Conservation (phyloP, 2,329 filamentous ascomycete species). For the Tolypocladium tropicale region DNA sequence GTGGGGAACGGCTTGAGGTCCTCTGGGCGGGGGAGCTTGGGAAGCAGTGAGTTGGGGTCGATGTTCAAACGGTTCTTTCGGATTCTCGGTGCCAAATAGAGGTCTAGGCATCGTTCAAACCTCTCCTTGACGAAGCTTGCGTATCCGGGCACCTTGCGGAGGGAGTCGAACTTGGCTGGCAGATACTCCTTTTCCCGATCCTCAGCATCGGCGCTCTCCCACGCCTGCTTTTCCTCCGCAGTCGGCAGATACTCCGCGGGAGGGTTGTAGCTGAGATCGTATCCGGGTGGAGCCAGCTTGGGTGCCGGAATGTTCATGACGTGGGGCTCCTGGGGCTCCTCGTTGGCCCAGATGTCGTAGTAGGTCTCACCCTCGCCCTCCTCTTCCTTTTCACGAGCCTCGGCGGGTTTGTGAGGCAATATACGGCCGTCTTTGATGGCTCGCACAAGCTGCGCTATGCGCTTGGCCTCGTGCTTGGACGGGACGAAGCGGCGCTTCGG, state of each 20-base stretch:
- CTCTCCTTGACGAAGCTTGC: conserved; percentile 86
- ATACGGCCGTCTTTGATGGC: conserved; percentile 93
- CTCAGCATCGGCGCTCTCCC: conserved; percentile 80
- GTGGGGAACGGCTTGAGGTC: conserved; percentile 94
- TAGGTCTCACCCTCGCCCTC: conserved; percentile 60
- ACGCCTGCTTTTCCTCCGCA: conserved; percentile 70
- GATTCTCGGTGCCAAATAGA: conserved; percentile 88
- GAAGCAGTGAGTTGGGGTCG: conserved; percentile 83
- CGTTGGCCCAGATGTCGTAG: conserved; percentile 94
- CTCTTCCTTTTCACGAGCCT: conserved; percentile 57
- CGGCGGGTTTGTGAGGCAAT: conserved; percentile 72
- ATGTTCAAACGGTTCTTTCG: conserved; percentile 94
- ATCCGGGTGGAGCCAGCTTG: conserved; percentile 85
- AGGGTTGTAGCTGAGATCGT: conserved; percentile 94
- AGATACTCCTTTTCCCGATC: conserved; percentile 86
- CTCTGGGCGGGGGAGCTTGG: conserved; percentile 85
- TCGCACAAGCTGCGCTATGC: conserved; percentile 93
- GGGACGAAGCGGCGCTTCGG: conserved; percentile 93
- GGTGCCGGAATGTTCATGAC: conserved; percentile 92
- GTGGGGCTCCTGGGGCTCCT: conserved; percentile 71
- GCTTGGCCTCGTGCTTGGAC: conserved; percentile 93
- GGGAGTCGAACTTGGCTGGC: conserved; percentile 68
- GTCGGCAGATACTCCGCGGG: conserved; percentile 89
- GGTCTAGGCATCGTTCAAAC: conserved; percentile 88
- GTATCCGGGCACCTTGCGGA: conserved; percentile 89